Evolutionary conservation across 805 yeast genomes (phyloP), one percentile per base, ranked within the genome.

Genomic region (Teunomyces atbi): DNA sequence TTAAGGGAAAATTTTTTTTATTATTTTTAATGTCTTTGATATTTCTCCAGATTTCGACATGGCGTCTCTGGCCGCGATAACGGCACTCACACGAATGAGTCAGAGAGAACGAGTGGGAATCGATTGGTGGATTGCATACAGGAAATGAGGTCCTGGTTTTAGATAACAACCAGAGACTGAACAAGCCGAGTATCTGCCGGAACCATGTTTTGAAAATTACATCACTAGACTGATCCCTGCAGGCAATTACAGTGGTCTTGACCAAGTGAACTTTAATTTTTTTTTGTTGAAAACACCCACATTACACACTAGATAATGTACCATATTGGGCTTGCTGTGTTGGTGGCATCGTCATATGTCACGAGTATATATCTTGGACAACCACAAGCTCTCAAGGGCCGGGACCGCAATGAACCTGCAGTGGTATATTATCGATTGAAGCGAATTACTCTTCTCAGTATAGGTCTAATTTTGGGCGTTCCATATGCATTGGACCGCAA

Each of bases 291-390:
- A 13, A 30, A 30, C 10, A 13, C 33, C 2, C 16, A 13, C 33
- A n/a, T 6, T n/a, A 11, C 33, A 0, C n/a, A 29, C 33, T 36
- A 8, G 15, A n/a, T 15, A 20, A 36, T 36, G 39, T 36, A 36
- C 15, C 39, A 44, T 18, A 13, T 38, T 20, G 26, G 23, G 0
- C 53, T 68, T 5, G 60, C 76, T 0, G 27, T 66, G 0, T 36
- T 59, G 0, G 58, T 78, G 3, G 74, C 85, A 1, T 45, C 65
- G 10, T 63, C 73, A 3, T 82, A 80, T 56, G 84, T 82, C 12
- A 54, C 61, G 3, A 68, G 64, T 23, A 63, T 81, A 12, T 73
- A 73, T 51, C 43, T 64, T 15, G 30, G 42, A 10, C 59, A 49
- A 38, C 73, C 74, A 1, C 35, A 42, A 5, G 27, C 54, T 6